These are phyloP conservation scores for Vaccinium corymbosum DNA, from an alignment of 148 eudicot genomes.

Conservation along the genomic window DNA sequence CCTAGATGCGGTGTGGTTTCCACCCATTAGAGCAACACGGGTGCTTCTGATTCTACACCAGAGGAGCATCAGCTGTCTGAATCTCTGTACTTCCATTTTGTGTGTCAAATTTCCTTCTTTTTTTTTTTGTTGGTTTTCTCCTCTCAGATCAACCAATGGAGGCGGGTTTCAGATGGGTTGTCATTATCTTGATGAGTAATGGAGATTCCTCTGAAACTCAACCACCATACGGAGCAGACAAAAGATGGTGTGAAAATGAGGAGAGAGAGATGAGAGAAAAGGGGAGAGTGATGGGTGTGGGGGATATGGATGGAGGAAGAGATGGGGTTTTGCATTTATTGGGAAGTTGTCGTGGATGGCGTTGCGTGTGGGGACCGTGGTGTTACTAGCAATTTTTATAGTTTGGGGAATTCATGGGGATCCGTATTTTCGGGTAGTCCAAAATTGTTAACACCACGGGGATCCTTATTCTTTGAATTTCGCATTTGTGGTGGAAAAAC, in stretches of 20 bases:
- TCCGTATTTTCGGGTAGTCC: neutral
- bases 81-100: constrained; percentile 48
- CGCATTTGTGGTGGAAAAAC: neutral
- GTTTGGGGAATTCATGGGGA: neutral
- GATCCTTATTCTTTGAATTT: neutral
- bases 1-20: constrained; percentile 61
- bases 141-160: constrained; percentile 4
- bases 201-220: neutral
- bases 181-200: neutral
- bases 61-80: constrained; percentile 38
- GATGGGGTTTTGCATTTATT: constrained; percentile 3
- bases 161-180: constrained; percentile 6
- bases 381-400: neutral
- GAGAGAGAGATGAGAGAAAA: neutral
- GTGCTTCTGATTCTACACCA: constrained; percentile 26
- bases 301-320: neutral
- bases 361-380: constrained; percentile 17
- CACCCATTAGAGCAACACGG: constrained; percentile 50
- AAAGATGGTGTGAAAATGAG: neutral
- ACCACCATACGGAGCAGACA: constrained; percentile 8
- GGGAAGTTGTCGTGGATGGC: neutral
- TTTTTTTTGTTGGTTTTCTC: neutral
- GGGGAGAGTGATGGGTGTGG: neutral
- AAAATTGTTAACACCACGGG: neutral
- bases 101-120: constrained; percentile 14